Conservation (phyloP, 805 yeast species). For the Ogataea populi-albae region DNA sequence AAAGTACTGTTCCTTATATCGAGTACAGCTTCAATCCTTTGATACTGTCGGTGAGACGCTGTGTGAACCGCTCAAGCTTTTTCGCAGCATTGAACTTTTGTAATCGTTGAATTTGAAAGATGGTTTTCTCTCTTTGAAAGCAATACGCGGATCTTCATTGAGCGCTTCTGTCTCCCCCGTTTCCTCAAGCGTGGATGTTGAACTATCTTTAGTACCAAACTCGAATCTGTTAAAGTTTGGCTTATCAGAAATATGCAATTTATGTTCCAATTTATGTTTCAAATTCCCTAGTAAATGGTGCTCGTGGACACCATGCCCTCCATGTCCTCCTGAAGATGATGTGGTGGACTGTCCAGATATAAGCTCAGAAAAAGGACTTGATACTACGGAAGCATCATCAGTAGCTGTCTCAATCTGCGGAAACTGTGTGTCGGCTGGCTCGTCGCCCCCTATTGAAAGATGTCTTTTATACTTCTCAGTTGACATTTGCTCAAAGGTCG, state of each 20-base stretch:
- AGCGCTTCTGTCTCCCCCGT: background rate
- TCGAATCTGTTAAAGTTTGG: conserved; percentile 10
- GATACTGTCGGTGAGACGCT: conserved; percentile 65
- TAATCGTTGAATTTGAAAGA: conserved; percentile 29
- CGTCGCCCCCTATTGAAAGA: conserved; percentile 10
- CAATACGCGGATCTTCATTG: conserved; percentile 1
- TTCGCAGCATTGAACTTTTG: conserved; percentile 22
- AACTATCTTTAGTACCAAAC: conserved; percentile 7
- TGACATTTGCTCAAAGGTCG: conserved; percentile 21
- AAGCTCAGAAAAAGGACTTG: conserved; percentile 9
- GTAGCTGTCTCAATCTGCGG: conserved; percentile 1
- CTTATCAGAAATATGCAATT: conserved; percentile 4
- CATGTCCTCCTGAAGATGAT: background rate
- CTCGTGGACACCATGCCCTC: conserved; percentile 1
- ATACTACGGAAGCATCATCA: conserved; percentile 11
- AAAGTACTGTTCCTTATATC: too few species aligned
- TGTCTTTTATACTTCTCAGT: conserved; percentile 23
- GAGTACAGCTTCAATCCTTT: conserved; percentile 75
- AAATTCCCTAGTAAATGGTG: conserved; percentile 5
- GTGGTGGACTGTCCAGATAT: conserved; percentile 8
- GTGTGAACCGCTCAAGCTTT: conserved; percentile 20
- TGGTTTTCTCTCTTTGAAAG: conserved; percentile 1
- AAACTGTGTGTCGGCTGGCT: background rate
- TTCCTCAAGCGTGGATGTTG: conserved; percentile 1
- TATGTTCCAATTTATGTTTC: conserved; percentile 10